Percentiles rank a stretch among this genome's conserved stretches.
Conservation (phyloP, 139 green algal species). For the Auxenochlorella pyrenoidosa region DNA sequence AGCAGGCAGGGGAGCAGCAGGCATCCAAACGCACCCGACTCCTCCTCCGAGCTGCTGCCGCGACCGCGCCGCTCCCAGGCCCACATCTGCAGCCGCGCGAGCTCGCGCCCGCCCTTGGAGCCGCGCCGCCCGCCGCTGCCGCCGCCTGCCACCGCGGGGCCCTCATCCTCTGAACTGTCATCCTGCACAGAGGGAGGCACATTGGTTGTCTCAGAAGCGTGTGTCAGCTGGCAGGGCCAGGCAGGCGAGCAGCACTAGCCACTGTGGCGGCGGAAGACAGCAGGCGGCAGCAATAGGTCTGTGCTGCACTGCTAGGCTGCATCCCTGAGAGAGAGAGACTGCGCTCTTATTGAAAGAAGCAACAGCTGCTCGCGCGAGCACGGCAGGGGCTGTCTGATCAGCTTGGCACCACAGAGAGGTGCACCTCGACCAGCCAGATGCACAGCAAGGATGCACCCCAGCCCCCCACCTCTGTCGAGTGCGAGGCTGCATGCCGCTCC, state of each 20-base stretch:
- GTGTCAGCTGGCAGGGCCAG: no score
- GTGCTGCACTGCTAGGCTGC: no score
- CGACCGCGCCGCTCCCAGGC: conserved; percentile 31
- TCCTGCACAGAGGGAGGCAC: neutral
- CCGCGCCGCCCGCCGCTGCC: neutral
- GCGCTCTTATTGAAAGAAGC: no score
- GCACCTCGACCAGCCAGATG: no score
- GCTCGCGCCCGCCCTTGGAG: conserved; percentile 22
- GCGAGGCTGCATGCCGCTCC: conserved; percentile 5
- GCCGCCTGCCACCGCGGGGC: neutral
- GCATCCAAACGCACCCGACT: neutral
- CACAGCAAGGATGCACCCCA: neutral
- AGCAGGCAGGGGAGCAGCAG: neutral
- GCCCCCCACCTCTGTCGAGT: neutral
- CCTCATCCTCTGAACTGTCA: conserved; percentile 13
- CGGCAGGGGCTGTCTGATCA: no score
- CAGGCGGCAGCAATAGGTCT: neutral
- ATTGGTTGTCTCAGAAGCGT: no score
- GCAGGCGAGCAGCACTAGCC: no score
- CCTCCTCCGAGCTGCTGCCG: conserved; percentile 13
- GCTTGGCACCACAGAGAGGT: no score
- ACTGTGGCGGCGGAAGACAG: neutral
- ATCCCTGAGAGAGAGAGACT: no score
- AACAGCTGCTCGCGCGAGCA: neutral
- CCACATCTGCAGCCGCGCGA: conserved; percentile 33